Percentiles rank a stretch among this genome's conserved stretches.
These are phyloP conservation scores for Austropuccinia psidii DNA, from an alignment of 1,284 basidiomycete species.

Conservation along the genomic window DNA sequence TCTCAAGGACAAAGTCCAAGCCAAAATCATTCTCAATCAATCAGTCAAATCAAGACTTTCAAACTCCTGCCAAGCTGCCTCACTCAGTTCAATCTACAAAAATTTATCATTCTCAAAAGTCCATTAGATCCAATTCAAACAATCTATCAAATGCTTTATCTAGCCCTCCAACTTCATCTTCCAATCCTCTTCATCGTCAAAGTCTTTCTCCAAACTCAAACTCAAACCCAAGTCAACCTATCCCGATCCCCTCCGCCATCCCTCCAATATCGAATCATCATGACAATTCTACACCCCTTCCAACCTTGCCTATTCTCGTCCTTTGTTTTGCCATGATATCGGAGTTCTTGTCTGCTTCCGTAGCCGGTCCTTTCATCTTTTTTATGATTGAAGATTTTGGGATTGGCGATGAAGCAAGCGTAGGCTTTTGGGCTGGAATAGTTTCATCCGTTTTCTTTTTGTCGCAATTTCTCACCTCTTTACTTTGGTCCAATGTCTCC, in stretches of 20 bases:
- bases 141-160: too few species aligned
- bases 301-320: conserved; percentile 78
- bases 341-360: conserved; percentile 83
- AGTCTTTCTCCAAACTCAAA: too few species aligned
- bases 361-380: conserved; percentile 76
- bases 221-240: too few species aligned
- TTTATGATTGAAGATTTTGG: conserved; percentile 86
- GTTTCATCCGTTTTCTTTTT: conserved; percentile 53
- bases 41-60: too few species aligned
- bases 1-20: too few species aligned
- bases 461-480: conserved; percentile 71
- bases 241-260: conserved; percentile 63
- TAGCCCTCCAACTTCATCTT: too few species aligned
- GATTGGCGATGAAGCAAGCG: conserved; percentile 57
- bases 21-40: too few species aligned
- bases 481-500: conserved; percentile 86
- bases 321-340: conserved; percentile 84
- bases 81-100: too few species aligned
- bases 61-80: too few species aligned
- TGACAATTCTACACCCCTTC: conserved; percentile 64
- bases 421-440: conserved; percentile 73
- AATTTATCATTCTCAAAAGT: too few species aligned
- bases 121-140: too few species aligned
- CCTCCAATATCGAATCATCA: conserved; percentile 57
- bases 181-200: too few species aligned